Conservation (phyloP, 768 basidiomycete species). For the Russula foetens region DNA sequence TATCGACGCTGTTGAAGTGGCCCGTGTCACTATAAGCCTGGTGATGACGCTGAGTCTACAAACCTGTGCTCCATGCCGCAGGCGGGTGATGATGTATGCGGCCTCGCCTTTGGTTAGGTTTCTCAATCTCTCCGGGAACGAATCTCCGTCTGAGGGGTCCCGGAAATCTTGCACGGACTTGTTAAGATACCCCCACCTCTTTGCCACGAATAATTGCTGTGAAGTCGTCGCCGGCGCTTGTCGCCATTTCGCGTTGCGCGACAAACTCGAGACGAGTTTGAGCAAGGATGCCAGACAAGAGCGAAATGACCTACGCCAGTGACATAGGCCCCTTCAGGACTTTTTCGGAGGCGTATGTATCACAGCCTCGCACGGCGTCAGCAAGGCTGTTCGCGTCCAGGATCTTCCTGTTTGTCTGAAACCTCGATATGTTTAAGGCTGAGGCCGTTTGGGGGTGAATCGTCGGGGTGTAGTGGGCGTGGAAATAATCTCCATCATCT, state of each 20-base stretch:
- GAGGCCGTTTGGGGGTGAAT: conserved; percentile 20
- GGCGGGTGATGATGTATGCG: conserved; percentile 66
- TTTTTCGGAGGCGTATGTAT: conserved; percentile 53
- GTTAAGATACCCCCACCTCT: conserved; percentile 35
- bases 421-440: conserved; percentile 13
- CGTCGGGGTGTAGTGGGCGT: conserved; percentile 48
- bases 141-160: conserved; percentile 20
- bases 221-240: conserved; percentile 46
- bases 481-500: conserved; percentile 30
- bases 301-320: conserved; percentile 38
- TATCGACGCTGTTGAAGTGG: conserved; percentile 40
- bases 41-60: conserved; percentile 5
- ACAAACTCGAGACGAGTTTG: conserved; percentile 35
- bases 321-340: conserved; percentile 43
- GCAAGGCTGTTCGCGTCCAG: conserved; percentile 45
- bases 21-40: not conserved
- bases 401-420: conserved; percentile 29
- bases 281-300: conserved; percentile 3
- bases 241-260: conserved; percentile 62
- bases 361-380: conserved; percentile 59
- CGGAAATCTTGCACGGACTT: conserved; percentile 22
- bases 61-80: conserved; percentile 73
- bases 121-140: conserved; percentile 29
- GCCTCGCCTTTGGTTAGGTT: conserved; percentile 71
- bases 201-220: conserved; percentile 50